A percentile compares a stretch with the other conserved stretches of the same genome.
phyloP scores from a whole-genome alignment of 805 yeast species.

The Scheffersomyces stipitis region DNA sequence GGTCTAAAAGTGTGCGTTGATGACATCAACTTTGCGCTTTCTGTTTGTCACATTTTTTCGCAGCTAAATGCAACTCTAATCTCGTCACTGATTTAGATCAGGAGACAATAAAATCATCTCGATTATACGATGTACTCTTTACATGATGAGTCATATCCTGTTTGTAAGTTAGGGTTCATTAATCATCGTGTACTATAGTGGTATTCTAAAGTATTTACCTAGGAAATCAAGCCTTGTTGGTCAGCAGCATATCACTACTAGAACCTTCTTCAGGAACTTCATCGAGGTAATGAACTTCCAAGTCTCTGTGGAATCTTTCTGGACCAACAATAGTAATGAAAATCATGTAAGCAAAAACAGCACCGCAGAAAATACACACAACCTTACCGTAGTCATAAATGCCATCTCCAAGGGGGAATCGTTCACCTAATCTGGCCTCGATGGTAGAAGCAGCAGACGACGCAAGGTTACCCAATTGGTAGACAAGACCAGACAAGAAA shows the following conservation, averaged over 20 bases:
- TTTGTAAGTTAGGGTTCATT: too few species aligned
- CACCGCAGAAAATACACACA: conserved; percentile 68
- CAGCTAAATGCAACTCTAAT: too few species aligned
- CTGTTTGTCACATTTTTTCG: too few species aligned
- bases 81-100: too few species aligned
- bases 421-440: conserved; percentile 60
- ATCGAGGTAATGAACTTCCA: conserved; percentile 7
- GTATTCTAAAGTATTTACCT: too few species aligned
- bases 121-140: too few species aligned
- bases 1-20: too few species aligned
- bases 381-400: conserved; percentile 64
- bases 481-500: conserved; percentile 59
- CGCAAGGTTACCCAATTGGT: conserved; percentile 73
- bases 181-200: too few species aligned
- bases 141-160: too few species aligned
- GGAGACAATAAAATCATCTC: too few species aligned
- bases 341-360: conserved; percentile 55
- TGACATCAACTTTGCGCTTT: too few species aligned
- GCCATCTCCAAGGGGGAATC: conserved; percentile 48
- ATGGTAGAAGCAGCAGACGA: conserved; percentile 72
- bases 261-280: not conserved
- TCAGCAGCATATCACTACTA: not conserved
- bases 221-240: too few species aligned
- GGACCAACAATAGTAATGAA: conserved; percentile 56
- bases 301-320: conserved; percentile 45